A percentile compares a stretch with the other conserved stretches of the same genome.
phyloP scores from a whole-genome alignment of 1,284 basidiomycete species.

The Hemileia vastatrix region DNA sequence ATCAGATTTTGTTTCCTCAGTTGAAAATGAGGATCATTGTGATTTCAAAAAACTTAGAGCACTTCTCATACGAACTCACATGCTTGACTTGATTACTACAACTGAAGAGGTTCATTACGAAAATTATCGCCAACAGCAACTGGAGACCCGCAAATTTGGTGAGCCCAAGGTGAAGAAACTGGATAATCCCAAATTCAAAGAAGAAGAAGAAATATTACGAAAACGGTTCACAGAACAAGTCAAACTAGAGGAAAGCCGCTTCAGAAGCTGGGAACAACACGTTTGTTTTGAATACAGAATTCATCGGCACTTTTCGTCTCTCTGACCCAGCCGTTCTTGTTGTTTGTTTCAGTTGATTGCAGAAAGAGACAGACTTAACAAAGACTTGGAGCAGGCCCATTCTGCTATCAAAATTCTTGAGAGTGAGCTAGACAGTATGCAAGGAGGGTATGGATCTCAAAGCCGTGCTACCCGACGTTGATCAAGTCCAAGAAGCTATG shows the following conservation, averaged over 20 bases:
- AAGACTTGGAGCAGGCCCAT: constrained; percentile 85
- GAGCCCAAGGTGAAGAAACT: constrained; percentile 98
- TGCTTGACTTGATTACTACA: constrained; percentile 92
- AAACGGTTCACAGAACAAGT: constrained; percentile 99
- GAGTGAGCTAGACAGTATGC: constrained; percentile 75
- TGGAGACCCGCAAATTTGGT: constrained; percentile 99
- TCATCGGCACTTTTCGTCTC: background rate
- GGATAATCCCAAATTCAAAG: constrained; percentile 99
- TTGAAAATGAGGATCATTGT: constrained; percentile 98
- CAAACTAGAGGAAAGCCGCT: constrained; percentile 93
- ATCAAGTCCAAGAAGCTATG: no score
- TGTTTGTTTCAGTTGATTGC: constrained; percentile 64
- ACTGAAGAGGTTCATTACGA: constrained; percentile 97
- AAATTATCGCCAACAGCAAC: constrained; percentile 94
- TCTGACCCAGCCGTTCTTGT: constrained; percentile 29
- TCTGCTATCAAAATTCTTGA: constrained; percentile 82
- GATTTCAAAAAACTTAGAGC: constrained; percentile 98
- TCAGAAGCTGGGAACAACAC: constrained; percentile 99
- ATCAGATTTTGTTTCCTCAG: constrained; percentile 48
- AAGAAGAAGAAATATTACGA: constrained; percentile 90
- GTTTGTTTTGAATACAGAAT: constrained; percentile 50
- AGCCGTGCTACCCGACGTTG: constrained; percentile 14
- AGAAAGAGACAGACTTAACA: constrained; percentile 92
- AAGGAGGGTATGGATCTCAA: constrained; percentile 61
- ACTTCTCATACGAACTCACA: constrained; percentile 91